Evolutionary conservation across 345 rosid genomes (phyloP).

Genomic region (Populus tremula): DNA sequence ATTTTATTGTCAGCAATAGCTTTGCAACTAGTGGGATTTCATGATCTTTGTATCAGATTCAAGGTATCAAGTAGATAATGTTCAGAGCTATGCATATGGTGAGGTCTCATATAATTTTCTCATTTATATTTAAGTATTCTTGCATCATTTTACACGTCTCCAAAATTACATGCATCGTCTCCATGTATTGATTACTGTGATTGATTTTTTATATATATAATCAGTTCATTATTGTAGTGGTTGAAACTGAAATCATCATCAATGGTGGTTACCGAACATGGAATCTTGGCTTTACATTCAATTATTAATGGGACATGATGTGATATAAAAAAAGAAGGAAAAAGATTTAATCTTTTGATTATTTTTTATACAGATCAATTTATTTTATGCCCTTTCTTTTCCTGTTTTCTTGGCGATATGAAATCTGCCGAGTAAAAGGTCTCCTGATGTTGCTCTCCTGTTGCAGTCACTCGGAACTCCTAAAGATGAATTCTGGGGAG

Average conservation of each 20-base stretch:
- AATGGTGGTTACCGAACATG: too few relatives aligned
- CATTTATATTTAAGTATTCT: too few relatives aligned
- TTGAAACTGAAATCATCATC: not conserved
- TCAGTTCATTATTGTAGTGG: not conserved
- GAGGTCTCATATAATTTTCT: not conserved
- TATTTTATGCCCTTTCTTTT: not conserved
- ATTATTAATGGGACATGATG: too few relatives aligned
- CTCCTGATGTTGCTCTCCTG: not conserved
- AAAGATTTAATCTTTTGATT: too few relatives aligned
- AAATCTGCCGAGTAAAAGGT: not conserved
- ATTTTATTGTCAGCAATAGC: too few relatives aligned
- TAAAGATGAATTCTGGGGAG: not conserved
- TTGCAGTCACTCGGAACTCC: constrained; percentile 8
- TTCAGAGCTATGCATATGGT: not conserved
- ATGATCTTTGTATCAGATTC: not conserved
- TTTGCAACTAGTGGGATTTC: not conserved
- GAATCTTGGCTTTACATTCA: too few relatives aligned
- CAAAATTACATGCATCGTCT: too few relatives aligned
- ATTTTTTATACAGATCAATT: not conserved
- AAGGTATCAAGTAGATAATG: not conserved
- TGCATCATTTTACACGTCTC: too few relatives aligned
- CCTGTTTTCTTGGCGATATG: not conserved
- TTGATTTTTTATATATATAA: too few relatives aligned
- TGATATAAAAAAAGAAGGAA: not conserved
- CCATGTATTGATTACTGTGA: too few relatives aligned